Percentiles rank a stretch among this genome's conserved stretches.
Conservation (phyloP, 78 protist genomes). For the Dictyostelium capitatum region DNA sequence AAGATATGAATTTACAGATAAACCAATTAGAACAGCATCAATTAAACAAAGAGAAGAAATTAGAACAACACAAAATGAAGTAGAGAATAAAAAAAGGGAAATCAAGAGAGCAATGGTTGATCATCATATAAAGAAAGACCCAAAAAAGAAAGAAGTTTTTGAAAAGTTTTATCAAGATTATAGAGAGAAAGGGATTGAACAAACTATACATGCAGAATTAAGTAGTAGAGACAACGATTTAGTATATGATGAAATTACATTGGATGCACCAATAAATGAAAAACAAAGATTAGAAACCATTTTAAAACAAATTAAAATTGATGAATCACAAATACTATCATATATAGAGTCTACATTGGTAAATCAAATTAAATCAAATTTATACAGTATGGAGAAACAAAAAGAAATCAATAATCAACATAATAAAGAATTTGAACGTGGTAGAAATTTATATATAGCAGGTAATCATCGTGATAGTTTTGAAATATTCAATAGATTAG, state of each 20-base stretch:
- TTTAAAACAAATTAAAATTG: background rate
- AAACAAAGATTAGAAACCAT: background rate
- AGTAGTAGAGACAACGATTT: background rate
- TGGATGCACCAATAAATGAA: conserved; percentile 7
- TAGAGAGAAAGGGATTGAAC: background rate
- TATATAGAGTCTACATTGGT: background rate
- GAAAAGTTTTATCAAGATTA: background rate
- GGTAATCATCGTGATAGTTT: background rate
- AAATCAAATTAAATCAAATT: no score
- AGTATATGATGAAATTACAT: conserved; percentile 9
- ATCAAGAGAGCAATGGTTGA: background rate
- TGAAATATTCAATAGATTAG: background rate
- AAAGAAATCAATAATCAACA: background rate
- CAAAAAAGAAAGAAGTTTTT: background rate
- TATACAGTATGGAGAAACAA: background rate
- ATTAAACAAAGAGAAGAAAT: background rate
- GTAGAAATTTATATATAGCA: background rate
- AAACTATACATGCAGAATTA: background rate
- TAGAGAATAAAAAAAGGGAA: background rate
- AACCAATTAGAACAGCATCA: background rate
- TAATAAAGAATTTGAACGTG: background rate
- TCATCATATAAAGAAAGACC: background rate
- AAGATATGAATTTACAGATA: background rate
- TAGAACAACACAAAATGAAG: background rate
- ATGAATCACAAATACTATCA: background rate